These are phyloP conservation scores for Beauveria caledonica DNA, from an alignment of 2,329 filamentous ascomycete species.

Conservation along the genomic window DNA sequence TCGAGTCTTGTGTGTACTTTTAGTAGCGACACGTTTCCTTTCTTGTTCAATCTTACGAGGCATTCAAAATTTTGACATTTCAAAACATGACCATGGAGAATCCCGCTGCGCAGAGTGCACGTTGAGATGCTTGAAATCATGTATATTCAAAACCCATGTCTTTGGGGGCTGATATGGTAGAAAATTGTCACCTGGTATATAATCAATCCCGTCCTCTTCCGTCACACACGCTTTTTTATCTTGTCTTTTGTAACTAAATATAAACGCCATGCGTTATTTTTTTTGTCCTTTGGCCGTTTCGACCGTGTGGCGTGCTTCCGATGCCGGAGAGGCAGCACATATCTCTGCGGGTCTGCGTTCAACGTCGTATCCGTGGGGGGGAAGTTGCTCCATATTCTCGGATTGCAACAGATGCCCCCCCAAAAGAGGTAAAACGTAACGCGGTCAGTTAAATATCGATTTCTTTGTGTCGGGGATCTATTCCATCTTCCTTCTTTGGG, in stretches of 20 bases:
- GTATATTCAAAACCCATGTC: conserved; percentile 3
- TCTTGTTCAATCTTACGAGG: background rate
- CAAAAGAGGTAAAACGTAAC: background rate
- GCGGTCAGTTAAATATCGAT: background rate
- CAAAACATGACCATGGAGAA: no score
- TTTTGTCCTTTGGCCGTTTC: background rate
- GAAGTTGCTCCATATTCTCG: background rate
- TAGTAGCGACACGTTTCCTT: background rate
- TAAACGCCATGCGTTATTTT: background rate
- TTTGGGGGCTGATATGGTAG: background rate
- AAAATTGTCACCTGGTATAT: conserved; percentile 2
- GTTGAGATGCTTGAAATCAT: background rate
- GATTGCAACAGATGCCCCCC: no score
- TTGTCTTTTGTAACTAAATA: background rate
- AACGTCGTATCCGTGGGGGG: background rate
- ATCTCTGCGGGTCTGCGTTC: background rate
- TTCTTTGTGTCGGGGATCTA: background rate
- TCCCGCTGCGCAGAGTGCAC: background rate
- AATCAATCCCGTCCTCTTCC: background rate
- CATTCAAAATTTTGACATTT: no score
- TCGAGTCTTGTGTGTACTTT: background rate
- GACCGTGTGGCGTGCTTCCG: background rate
- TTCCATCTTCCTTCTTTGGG: no score
- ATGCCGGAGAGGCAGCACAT: conserved; percentile 3
- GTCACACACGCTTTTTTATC: background rate